These are phyloP conservation scores for Cladosporium velox DNA, from an alignment of 2,329 filamentous ascomycete genomes.

Conservation along the genomic window DNA sequence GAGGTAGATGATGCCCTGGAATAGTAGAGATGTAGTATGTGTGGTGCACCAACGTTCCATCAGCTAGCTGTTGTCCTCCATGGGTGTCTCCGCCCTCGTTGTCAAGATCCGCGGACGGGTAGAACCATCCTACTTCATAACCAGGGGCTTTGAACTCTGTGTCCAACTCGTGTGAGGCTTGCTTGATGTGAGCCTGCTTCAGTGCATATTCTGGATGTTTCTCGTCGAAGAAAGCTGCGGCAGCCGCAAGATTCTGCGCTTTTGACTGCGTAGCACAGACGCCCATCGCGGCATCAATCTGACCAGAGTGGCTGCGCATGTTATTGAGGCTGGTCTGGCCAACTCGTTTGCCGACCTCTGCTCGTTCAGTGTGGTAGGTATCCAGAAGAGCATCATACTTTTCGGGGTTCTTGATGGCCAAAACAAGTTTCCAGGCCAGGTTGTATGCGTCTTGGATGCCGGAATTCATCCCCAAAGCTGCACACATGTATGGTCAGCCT, in stretches of 20 bases:
- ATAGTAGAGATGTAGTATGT: conserved; percentile 30
- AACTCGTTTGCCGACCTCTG: conserved; percentile 38
- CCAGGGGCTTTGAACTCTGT: conserved; percentile 40
- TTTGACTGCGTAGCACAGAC: conserved; percentile 28
- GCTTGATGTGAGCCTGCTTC: conserved; percentile 31
- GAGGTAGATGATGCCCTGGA: conserved; percentile 39
- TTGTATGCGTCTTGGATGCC: conserved; percentile 22
- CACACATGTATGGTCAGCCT: neutral
- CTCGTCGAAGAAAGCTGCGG: conserved; percentile 33
- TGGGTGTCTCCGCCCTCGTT: conserved; percentile 27
- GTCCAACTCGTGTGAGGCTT: conserved; percentile 35
- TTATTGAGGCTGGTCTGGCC: conserved; percentile 35
- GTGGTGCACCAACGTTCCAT: conserved; percentile 14
- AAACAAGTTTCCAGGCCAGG: conserved; percentile 25
- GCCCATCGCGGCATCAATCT: conserved; percentile 40
- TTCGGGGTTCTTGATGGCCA: conserved; percentile 19
- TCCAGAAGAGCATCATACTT: conserved; percentile 32
- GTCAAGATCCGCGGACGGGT: conserved; percentile 26
- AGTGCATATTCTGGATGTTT: conserved; percentile 24
- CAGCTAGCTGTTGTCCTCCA: conserved; percentile 29
- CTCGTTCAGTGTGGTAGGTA: conserved; percentile 41
- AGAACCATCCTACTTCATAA: conserved; percentile 41
- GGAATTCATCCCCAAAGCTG: conserved; percentile 51
- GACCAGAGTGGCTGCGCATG: conserved; percentile 32
- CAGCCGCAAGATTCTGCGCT: conserved; percentile 30